phyloP scores from a whole-genome alignment of 106 monocot species.

The Vanilla planifolia region DNA sequence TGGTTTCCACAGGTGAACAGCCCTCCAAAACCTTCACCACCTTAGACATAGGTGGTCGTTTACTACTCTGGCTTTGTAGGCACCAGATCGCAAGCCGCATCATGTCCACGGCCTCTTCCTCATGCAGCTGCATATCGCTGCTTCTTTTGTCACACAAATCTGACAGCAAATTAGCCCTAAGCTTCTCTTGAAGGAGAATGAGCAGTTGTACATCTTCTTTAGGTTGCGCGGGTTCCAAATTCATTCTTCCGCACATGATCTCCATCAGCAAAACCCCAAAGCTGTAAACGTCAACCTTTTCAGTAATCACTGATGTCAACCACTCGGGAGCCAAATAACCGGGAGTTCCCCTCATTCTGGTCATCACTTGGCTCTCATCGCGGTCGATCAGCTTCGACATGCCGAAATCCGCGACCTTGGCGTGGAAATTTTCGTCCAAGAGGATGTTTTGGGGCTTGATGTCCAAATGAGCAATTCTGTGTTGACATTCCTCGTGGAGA shows the following conservation, averaged over 20 bases:
- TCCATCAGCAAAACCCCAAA: slow-evolving; percentile 11
- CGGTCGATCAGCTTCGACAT: slow-evolving; percentile 11
- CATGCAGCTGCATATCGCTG: not conserved
- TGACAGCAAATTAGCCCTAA: not conserved
- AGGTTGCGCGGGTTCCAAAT: not conserved
- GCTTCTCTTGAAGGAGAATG: slow-evolving; percentile 1
- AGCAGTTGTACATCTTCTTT: slow-evolving; percentile 8
- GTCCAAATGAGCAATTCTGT: slow-evolving; percentile 18
- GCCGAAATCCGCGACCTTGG: slow-evolving; percentile 19
- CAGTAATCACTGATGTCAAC: slow-evolving; percentile 9
- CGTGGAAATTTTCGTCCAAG: slow-evolving; percentile 12
- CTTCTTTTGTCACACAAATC: not conserved
- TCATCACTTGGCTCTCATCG: slow-evolving; percentile 14
- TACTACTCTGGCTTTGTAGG: slow-evolving; percentile 16
- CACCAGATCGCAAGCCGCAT: slow-evolving; percentile 20
- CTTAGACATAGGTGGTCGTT: slow-evolving; percentile 27
- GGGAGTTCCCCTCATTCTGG: slow-evolving; percentile 17
- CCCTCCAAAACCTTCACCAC: slow-evolving; percentile 29
- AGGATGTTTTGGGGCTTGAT: slow-evolving; percentile 26
- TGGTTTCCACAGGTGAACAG: slow-evolving; percentile 1
- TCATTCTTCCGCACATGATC: slow-evolving; percentile 4
- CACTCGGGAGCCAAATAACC: slow-evolving; percentile 16
- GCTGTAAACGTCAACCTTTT: slow-evolving; percentile 13
- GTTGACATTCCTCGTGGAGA: slow-evolving; percentile 18
- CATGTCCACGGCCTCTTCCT: slow-evolving; percentile 16